Percentiles rank a stretch among this genome's conserved stretches.
Conservation (phyloP, 129 eudicot genomes). For the Erigeron canadensis region DNA sequence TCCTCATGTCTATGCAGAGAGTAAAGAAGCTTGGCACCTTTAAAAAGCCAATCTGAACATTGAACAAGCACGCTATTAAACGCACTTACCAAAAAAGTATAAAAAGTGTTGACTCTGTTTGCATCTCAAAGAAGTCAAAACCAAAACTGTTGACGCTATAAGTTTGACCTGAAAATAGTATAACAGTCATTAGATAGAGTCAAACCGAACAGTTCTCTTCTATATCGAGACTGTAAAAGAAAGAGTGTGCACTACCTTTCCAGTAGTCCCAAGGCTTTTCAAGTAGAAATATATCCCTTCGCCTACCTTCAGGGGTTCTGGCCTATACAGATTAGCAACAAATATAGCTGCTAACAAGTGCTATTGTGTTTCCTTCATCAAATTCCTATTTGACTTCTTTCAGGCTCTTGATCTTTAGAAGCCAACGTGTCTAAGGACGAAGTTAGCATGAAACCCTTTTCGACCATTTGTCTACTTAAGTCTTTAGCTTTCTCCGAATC, state of each 20-base stretch:
- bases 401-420: constrained; percentile 31
- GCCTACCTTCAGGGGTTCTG: not conserved
- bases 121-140: constrained; percentile 15
- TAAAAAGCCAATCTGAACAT: constrained; percentile 46
- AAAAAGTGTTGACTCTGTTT: not conserved
- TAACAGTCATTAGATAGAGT: constrained; percentile 17
- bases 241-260: constrained; percentile 17
- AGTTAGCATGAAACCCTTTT: constrained; percentile 20
- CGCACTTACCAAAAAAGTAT: not conserved
- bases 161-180: constrained; percentile 30
- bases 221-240: not conserved
- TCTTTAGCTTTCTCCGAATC: constrained; percentile 35
- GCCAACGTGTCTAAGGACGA: not conserved
- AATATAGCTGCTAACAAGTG: constrained; percentile 16
- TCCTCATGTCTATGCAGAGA: constrained; percentile 64
- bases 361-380: constrained; percentile 14
- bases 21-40: constrained; percentile 58
- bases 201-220: not conserved
- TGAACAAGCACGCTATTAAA: constrained; percentile 1
- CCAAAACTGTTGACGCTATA: constrained; percentile 22
- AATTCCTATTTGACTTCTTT: constrained; percentile 31
- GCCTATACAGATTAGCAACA: constrained; percentile 5
- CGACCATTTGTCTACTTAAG: constrained; percentile 27
- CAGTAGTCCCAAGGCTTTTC: constrained; percentile 11
- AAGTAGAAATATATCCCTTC: not conserved